phyloP scores from a whole-genome alignment of 306 rosid genomes.

The Rubus parviflorus region DNA sequence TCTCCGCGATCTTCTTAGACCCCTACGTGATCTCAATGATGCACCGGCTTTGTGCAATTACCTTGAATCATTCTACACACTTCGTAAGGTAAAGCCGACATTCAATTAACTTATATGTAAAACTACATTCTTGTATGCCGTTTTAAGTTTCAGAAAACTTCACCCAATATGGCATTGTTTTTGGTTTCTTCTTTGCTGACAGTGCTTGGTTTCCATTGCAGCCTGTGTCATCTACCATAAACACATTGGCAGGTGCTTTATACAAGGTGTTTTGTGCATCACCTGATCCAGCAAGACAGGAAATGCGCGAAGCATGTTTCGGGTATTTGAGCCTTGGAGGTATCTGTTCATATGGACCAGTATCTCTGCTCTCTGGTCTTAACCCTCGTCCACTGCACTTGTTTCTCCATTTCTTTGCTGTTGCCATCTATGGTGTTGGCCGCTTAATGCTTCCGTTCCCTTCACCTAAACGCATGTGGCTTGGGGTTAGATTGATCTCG shows the following conservation, averaged over 20 bases:
- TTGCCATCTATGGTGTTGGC: slow-evolving; percentile 72
- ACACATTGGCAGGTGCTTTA: slow-evolving; percentile 77
- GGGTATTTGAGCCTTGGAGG: slow-evolving; percentile 72
- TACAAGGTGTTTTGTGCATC: slow-evolving; percentile 67
- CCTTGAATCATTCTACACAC: slow-evolving; percentile 79
- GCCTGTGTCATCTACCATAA: slow-evolving; percentile 86
- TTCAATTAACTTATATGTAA: neutral
- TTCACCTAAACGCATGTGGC: slow-evolving; percentile 53
- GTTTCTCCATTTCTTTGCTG: slow-evolving; percentile 73
- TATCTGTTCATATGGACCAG: slow-evolving; percentile 59
- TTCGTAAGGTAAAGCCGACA: slow-evolving; percentile 57
- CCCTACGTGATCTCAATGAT: slow-evolving; percentile 43
- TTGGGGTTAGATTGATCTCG: slow-evolving; percentile 57
- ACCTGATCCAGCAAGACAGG: slow-evolving; percentile 57
- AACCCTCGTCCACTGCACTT: slow-evolving; percentile 64
- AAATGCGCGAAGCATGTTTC: slow-evolving; percentile 72
- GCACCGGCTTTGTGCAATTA: slow-evolving; percentile 51
- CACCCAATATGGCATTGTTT: neutral
- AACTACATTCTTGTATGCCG: neutral
- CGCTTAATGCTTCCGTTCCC: slow-evolving; percentile 75
- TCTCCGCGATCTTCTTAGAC: slow-evolving; percentile 54
- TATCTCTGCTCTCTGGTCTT: slow-evolving; percentile 72
- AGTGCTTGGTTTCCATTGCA: slow-evolving; percentile 31
- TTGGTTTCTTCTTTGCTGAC: neutral
- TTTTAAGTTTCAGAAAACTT: too few relatives aligned